Percentiles rank a stretch among this genome's conserved stretches.
These are phyloP conservation scores for Ilyonectria mors-panacis DNA, from an alignment of 2,329 filamentous ascomycete species.

Conservation along the genomic window DNA sequence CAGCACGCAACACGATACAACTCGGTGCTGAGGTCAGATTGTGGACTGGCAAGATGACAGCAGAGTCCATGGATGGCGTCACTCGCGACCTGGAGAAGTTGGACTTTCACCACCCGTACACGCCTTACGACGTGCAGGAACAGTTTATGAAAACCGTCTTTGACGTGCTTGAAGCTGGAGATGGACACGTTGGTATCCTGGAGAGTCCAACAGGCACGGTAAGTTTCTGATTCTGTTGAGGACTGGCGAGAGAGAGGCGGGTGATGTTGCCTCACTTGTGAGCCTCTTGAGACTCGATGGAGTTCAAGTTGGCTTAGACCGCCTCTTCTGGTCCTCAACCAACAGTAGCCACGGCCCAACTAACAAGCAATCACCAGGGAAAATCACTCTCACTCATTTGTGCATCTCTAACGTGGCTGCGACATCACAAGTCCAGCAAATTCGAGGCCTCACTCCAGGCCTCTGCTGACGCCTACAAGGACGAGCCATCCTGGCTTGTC, in stretches of 20 bases:
- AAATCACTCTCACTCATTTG: conserved; percentile 96
- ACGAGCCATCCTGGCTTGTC: conserved; percentile 88
- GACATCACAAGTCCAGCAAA: conserved; percentile 78
- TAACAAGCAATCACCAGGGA: conserved; percentile 65
- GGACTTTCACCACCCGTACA: conserved; percentile 89
- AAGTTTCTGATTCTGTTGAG: conserved; percentile 39
- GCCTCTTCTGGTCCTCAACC: background rate
- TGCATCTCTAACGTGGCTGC: conserved; percentile 90
- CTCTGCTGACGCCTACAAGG: conserved; percentile 64
- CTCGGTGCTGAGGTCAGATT: background rate
- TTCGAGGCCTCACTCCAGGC: conserved; percentile 68
- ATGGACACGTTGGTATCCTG: conserved; percentile 87
- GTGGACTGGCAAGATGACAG: conserved; percentile 37
- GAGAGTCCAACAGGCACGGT: conserved; percentile 92
- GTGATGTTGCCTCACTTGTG: background rate
- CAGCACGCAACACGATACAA: conserved; percentile 9
- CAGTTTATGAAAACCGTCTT: conserved; percentile 91
- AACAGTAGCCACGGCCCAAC: background rate
- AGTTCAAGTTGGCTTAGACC: background rate
- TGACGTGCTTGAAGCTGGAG: conserved; percentile 76
- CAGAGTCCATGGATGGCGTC: conserved; percentile 36
- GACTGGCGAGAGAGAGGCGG: background rate
- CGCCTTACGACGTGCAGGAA: conserved; percentile 88
- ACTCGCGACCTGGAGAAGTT: conserved; percentile 50
- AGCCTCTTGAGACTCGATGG: background rate